Base-by-base conservation (phyloP, 176 grass and related monocot genomes). In the Elymus sibiricus region DNA sequence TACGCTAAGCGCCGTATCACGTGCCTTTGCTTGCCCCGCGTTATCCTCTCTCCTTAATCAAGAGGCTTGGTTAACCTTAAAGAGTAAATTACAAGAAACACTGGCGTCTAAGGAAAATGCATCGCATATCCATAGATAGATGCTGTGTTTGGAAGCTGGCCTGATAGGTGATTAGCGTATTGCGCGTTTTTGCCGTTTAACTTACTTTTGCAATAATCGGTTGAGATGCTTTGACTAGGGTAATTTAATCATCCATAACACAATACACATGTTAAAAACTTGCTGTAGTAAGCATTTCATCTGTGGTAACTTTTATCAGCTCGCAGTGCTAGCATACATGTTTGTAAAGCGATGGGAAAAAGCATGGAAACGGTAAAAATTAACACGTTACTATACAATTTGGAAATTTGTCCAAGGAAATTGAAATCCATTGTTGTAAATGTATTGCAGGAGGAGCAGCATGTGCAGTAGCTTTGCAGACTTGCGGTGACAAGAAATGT, bases 1-100 rank as follows among this genome's bases (percentile, higher is more conserved):
- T 79, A 79, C 74, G 88, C 79, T 42, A 64, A 7, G 22, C 64
- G 38, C 53, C 79, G 42, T 65, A 83, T 74, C 89, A 70, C 46
- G 9, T 42, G 16, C 26, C 32, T 65, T 79, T 22, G 28, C 53
- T 83, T 35, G 37, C 53, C 31, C n/a, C 70, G 77, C 37, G 21
- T 35, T 24, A 7, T 24, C 17, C 21, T 10, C 32, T 26, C 7
- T 37, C 6, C 11, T 12, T 61, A 16, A 29, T 5, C 75, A 13
- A 3, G 19, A 12, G 10, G 28, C 10, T 58, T 77, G 11, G 11
- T 59, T 78, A 34, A 9, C 13, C 42, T 31, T 5, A 27, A 37
- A 72, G 2, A 71, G 37, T 72, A 16, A 65, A 65, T 11, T 71
- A 22, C 22, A 27, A 46, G 70, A 74, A 27, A 74, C 42, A 5